phyloP scores from a whole-genome alignment of 371 early-diverging fungal species.

The Lichtheimia corymbifera region DNA sequence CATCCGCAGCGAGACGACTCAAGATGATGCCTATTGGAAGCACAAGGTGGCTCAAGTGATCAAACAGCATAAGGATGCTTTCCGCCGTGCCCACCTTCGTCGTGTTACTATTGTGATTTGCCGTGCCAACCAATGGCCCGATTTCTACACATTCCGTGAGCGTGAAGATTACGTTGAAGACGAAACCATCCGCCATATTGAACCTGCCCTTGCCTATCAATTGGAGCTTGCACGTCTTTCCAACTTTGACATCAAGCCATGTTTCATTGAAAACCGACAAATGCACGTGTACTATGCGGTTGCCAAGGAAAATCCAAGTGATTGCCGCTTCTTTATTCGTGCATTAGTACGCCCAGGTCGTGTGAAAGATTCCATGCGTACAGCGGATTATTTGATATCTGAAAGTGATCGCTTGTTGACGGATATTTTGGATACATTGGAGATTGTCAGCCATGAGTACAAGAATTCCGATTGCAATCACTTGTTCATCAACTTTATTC shows the following conservation, averaged over 20 bases:
- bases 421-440: slow-evolving; percentile 93
- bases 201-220: slow-evolving; percentile 98
- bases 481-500: slow-evolving; percentile 96
- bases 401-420: slow-evolving; percentile 90
- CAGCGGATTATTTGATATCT: slow-evolving; percentile 91
- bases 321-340: slow-evolving; percentile 96
- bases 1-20: slow-evolving; percentile 55
- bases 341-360: slow-evolving; percentile 92
- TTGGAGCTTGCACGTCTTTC: slow-evolving; percentile 90
- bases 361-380: slow-evolving; percentile 75
- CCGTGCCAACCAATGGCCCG: slow-evolving; percentile 81
- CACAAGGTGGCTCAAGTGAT: slow-evolving; percentile 62
- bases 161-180: slow-evolving; percentile 86
- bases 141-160: slow-evolving; percentile 96
- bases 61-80: slow-evolving; percentile 49
- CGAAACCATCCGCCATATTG: slow-evolving; percentile 94
- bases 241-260: slow-evolving; percentile 95
- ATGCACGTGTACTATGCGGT: slow-evolving; percentile 95
- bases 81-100: slow-evolving; percentile 80
- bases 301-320: slow-evolving; percentile 91
- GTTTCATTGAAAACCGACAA: slow-evolving; percentile 89
- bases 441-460: slow-evolving; percentile 84
- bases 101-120: slow-evolving; percentile 90
- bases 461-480: slow-evolving; percentile 98
- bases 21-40: slow-evolving; percentile 69